Percentiles rank a stretch among this genome's conserved stretches.
Evolutionary conservation across 2,329 filamentous ascomycete genomes (phyloP).

Genomic region (Boeremia lycopersici): DNA sequence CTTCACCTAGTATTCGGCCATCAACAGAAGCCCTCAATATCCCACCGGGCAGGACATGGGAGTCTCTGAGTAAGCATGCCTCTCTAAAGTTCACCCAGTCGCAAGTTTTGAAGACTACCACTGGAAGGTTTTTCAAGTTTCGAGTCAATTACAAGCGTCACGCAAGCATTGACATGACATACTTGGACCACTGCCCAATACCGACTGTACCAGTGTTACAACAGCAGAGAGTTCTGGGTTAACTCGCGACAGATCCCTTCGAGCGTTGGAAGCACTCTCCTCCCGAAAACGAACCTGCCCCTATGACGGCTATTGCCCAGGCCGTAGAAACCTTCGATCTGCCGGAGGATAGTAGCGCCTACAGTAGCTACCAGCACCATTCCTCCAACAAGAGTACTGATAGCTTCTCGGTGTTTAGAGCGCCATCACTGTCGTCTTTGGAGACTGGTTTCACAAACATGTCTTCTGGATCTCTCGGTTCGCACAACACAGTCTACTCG

Average conservation of each 20-base stretch:
- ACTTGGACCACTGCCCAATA: conserved; percentile 4
- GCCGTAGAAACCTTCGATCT: conserved; percentile 56
- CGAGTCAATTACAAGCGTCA: conserved; percentile 17
- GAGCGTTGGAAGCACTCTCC: conserved; percentile 73
- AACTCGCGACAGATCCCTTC: conserved; percentile 63
- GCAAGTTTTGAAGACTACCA: neutral
- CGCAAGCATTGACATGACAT: neutral
- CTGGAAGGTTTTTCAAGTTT: conserved; percentile 33
- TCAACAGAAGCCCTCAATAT: conserved; percentile 74
- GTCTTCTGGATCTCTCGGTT: conserved; percentile 61
- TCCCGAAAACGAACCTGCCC: conserved; percentile 71
- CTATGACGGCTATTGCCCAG: conserved; percentile 67
- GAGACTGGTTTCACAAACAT: conserved; percentile 57
- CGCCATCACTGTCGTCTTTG: conserved; percentile 60
- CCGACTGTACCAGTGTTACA: conserved; percentile 18
- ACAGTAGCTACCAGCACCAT: conserved; percentile 53
- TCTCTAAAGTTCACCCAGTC: conserved; percentile 17
- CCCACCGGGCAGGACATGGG: conserved; percentile 65
- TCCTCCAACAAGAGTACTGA: conserved; percentile 57
- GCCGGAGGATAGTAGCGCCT: conserved; percentile 39
- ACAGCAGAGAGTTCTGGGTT: conserved; percentile 37
- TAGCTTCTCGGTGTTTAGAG: conserved; percentile 57
- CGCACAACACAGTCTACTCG: conserved; percentile 62
- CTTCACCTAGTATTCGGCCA: conserved; percentile 70
- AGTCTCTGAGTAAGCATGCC: conserved; percentile 46